Conservation (phyloP, 2,329 filamentous ascomycete species). For the Fusarium sp. region DNA sequence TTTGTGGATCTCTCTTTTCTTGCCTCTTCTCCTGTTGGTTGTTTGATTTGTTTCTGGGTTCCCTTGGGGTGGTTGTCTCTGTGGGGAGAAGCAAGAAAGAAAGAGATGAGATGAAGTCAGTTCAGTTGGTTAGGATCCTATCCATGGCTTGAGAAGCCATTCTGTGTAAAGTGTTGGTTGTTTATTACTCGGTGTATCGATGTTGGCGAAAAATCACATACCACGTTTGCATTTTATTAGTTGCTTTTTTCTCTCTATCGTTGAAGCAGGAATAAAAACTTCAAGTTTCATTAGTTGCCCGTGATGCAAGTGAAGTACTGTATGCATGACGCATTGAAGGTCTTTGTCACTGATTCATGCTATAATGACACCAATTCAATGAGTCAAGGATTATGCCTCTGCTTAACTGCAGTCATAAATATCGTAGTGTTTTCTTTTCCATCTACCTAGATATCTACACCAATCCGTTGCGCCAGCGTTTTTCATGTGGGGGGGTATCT, state of each 20-base stretch:
- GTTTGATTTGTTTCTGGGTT: constrained; percentile 13
- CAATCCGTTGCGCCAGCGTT: constrained; percentile 7
- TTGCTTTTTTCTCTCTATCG: constrained; percentile 27
- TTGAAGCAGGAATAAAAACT: constrained; percentile 23
- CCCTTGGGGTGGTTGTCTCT: background rate
- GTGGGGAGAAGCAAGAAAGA: background rate
- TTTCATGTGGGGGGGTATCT: constrained; percentile 15
- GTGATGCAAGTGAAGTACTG: background rate
- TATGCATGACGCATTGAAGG: background rate
- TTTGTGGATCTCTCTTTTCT: constrained; percentile 31
- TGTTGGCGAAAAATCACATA: constrained; percentile 45
- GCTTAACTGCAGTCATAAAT: constrained; percentile 20
- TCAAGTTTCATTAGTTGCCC: constrained; percentile 11
- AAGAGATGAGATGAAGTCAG: background rate
- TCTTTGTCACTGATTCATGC: background rate
- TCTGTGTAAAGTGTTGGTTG: constrained; percentile 37
- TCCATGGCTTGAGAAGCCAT: constrained; percentile 20
- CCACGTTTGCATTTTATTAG: constrained; percentile 32
- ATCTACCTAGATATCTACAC: constrained; percentile 16
- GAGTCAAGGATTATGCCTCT: background rate
- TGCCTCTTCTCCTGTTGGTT: constrained; percentile 20
- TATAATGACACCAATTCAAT: background rate
- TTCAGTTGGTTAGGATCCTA: constrained; percentile 12
- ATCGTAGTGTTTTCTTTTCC: constrained; percentile 23
- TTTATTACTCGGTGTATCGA: constrained; percentile 41